phyloP scores from a whole-genome alignment of 2,329 filamentous ascomycete species.

The Polychaeton citri region DNA sequence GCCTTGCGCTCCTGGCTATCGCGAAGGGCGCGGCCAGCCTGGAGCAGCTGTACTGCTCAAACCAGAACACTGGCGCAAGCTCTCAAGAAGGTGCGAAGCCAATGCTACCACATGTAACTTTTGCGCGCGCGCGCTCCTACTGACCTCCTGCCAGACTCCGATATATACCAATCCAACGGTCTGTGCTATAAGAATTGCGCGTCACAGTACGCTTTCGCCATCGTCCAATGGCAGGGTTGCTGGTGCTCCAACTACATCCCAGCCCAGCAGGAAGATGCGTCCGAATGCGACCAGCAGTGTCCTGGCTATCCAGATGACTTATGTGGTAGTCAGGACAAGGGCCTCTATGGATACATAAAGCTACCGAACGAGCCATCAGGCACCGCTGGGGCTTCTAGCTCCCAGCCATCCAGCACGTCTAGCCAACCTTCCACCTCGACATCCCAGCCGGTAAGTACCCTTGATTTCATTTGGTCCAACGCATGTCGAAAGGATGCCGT shows the following conservation, averaged over 20 bases:
- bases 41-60: constrained; percentile 30
- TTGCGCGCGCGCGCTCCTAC: constrained; percentile 7
- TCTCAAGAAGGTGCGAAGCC: constrained; percentile 24
- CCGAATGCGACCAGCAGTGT: constrained; percentile 45
- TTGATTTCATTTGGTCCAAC: no score
- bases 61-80: constrained; percentile 27
- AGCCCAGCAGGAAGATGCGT: constrained; percentile 20
- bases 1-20: background rate
- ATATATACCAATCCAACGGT: constrained; percentile 51
- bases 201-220: constrained; percentile 48
- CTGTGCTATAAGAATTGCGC: constrained; percentile 50
- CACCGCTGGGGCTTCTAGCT: constrained; percentile 31
- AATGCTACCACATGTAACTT: constrained; percentile 4
- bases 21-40: constrained; percentile 6
- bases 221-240: constrained; percentile 52
- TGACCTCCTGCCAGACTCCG: constrained; percentile 22
- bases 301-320: constrained; percentile 55
- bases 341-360: constrained; percentile 52
- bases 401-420: constrained; percentile 4
- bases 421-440: constrained; percentile 8
- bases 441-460: constrained; percentile 13
- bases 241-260: constrained; percentile 66
- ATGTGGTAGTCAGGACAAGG: constrained; percentile 45
- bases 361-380: constrained; percentile 43
- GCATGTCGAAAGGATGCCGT: no score